Evolutionary conservation across 75 land plant species (phyloP).

Genomic region (Azolla pinnata): DNA sequence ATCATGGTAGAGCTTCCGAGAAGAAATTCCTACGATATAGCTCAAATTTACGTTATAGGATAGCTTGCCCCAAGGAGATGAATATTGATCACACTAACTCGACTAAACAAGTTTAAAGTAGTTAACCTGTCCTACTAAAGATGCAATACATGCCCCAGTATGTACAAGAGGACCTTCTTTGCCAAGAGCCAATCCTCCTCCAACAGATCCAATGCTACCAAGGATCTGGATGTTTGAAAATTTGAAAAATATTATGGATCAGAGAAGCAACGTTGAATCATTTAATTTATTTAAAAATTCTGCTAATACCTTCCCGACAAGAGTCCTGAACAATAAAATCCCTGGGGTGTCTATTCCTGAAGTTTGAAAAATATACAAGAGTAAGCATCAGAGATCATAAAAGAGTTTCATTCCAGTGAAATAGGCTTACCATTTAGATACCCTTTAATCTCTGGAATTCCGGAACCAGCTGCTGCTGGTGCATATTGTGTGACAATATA

Average conservation of each 20-base stretch:
- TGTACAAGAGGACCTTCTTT: slow-evolving; percentile 99
- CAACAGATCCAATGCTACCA: slow-evolving; percentile 98
- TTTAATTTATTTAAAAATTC: background rate
- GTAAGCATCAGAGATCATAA: background rate
- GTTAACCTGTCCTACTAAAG: slow-evolving; percentile 93
- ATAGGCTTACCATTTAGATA: slow-evolving; percentile 78
- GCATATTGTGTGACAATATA: slow-evolving; percentile 87
- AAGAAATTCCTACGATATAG: too few species aligned
- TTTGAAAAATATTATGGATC: background rate
- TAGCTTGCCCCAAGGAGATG: too few species aligned
- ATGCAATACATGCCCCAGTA: slow-evolving; percentile 98
- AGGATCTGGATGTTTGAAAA: slow-evolving; percentile 43
- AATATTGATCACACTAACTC: background rate
- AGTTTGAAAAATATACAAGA: too few species aligned
- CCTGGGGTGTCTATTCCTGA: slow-evolving; percentile 95
- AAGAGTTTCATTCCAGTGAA: background rate
- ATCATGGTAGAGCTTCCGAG: too few species aligned
- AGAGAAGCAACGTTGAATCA: background rate
- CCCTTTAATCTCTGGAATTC: slow-evolving; percentile 98
- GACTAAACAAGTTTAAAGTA: too few species aligned
- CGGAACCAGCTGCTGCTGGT: slow-evolving; percentile 99
- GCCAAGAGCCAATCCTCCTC: slow-evolving; percentile 95
- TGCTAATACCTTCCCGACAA: slow-evolving; percentile 76
- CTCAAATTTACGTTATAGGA: too few species aligned
- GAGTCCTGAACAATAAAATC: slow-evolving; percentile 86